Conservation (phyloP, 176 grass and related monocot genomes). For the Elymus sibiricus region DNA sequence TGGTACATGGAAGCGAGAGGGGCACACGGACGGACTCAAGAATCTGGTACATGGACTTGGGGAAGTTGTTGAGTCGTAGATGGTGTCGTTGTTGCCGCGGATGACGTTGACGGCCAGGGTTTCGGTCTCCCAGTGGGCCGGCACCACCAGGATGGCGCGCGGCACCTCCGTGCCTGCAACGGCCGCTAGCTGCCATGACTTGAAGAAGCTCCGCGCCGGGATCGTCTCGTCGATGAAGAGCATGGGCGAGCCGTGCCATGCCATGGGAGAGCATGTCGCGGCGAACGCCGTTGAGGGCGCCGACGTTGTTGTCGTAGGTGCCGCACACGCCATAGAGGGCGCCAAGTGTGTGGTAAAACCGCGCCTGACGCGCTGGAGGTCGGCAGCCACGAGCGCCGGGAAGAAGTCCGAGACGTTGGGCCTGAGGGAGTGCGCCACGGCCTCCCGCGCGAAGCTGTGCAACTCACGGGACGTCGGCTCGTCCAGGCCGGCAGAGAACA, state of each 20-base stretch:
- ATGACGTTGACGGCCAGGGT: conserved; percentile 45
- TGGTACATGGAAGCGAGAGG: background rate
- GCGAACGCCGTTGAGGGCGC: too few relatives aligned
- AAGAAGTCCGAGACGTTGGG: conserved; percentile 58
- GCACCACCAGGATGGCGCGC: conserved; percentile 67
- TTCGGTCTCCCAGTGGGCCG: conserved; percentile 71
- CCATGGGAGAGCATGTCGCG: conserved; percentile 29
- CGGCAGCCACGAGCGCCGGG: conserved; percentile 23
- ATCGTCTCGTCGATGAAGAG: conserved; percentile 9
- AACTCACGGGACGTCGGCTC: conserved; percentile 8
- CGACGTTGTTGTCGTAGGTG: too few relatives aligned
- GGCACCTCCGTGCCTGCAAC: conserved; percentile 26
- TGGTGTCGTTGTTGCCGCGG: conserved; percentile 47
- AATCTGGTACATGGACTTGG: conserved; percentile 68
- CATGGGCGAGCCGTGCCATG: conserved; percentile 80
- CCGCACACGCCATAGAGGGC: too few relatives aligned
- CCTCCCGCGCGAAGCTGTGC: background rate
- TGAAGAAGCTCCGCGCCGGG: too few relatives aligned
- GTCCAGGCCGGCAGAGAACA: conserved; percentile 31
- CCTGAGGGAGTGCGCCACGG: background rate
- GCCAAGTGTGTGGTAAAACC: background rate
- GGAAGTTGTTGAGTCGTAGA: conserved; percentile 78
- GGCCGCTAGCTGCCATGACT: conserved; percentile 51
- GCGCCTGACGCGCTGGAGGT: conserved; percentile 39
- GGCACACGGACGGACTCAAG: background rate